Percentiles rank a stretch among this genome's conserved stretches.
Conservation (phyloP, 495 filamentous ascomycete species). For the Hypoxylon perforatum region DNA sequence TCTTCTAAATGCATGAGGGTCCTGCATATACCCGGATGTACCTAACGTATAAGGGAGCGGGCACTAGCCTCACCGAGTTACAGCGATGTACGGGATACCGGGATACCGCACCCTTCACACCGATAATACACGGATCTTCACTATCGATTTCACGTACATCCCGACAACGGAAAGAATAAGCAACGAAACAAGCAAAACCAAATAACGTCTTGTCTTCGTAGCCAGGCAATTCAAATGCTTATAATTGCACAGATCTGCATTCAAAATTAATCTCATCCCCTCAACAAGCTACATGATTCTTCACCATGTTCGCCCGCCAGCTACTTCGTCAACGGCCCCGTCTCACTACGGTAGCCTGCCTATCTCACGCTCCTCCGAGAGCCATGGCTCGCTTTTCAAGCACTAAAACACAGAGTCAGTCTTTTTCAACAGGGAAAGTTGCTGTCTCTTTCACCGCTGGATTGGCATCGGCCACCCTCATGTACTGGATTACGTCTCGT, state of each 20-base stretch:
- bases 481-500: constrained; percentile 24
- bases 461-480: constrained; percentile 9
- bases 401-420: constrained; percentile 16
- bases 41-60: too few species aligned
- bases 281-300: not conserved
- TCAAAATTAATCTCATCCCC: not conserved
- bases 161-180: too few species aligned
- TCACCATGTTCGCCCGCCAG: constrained; percentile 29
- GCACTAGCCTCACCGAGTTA: too few species aligned
- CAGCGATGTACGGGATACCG: too few species aligned
- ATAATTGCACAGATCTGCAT: not conserved
- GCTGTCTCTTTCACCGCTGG: constrained; percentile 36
- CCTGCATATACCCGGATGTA: too few species aligned
- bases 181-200: too few species aligned
- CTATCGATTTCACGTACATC: too few species aligned
- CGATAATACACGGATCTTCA: too few species aligned
- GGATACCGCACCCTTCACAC: too few species aligned
- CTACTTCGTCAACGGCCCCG: constrained; percentile 34
- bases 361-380: constrained; percentile 13
- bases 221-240: not conserved
- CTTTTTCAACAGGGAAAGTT: constrained; percentile 4
- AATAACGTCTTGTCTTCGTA: too few species aligned
- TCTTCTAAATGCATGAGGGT: too few species aligned
- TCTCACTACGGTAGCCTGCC: constrained; percentile 20
- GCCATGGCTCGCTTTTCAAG: constrained; percentile 36